These are phyloP conservation scores for Pseudozyma tsukubaensis DNA, from an alignment of 1,284 basidiomycete species.

Conservation along the genomic window DNA sequence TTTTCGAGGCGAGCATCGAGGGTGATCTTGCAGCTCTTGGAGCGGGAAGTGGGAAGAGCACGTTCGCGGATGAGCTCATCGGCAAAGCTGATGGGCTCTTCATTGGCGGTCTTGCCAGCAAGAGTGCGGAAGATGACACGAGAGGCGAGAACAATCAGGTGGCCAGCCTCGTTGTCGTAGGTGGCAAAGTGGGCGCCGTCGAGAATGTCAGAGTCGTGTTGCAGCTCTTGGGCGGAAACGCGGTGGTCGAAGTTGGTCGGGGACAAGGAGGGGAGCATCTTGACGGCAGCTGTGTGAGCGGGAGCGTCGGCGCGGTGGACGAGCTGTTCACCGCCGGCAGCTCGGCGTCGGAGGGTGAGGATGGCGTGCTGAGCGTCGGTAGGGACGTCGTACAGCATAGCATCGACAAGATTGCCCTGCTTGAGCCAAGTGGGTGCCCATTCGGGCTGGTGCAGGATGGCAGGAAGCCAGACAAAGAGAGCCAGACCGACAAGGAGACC, in stretches of 20 bases:
- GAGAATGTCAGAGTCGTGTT: slow-evolving; percentile 24
- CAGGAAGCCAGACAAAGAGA: slow-evolving; percentile 48
- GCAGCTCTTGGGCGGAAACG: slow-evolving; percentile 23
- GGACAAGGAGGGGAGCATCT: slow-evolving; percentile 6
- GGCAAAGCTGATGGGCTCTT: slow-evolving; percentile 5
- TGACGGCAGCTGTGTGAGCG: not conserved
- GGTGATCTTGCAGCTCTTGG: slow-evolving; percentile 20
- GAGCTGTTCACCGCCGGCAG: slow-evolving; percentile 40
- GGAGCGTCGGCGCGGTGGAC: slow-evolving; percentile 4
- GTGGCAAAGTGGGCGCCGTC: slow-evolving; percentile 19
- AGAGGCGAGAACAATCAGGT: slow-evolving; percentile 24
- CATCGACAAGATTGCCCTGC: slow-evolving; percentile 30
- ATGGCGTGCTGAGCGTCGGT: slow-evolving; percentile 56
- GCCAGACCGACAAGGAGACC: slow-evolving; percentile 41
- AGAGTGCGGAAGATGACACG: slow-evolving; percentile 32
- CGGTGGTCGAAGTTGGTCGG: slow-evolving; percentile 33
- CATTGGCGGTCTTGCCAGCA: not conserved
- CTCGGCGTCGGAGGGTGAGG: slow-evolving; percentile 37
- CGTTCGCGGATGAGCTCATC: slow-evolving; percentile 12
- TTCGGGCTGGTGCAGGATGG: slow-evolving; percentile 39
- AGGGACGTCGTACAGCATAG: slow-evolving; percentile 53
- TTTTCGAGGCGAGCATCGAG: slow-evolving; percentile 37
- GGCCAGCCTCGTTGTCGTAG: slow-evolving; percentile 11
- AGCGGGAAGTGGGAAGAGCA: too few species aligned
- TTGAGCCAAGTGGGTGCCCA: slow-evolving; percentile 38